A percentile compares a stretch with the other conserved stretches of the same genome.
Evolutionary conservation across 2,329 filamentous ascomycete genomes (phyloP).

Genomic region (Fusarium albosuccineum): DNA sequence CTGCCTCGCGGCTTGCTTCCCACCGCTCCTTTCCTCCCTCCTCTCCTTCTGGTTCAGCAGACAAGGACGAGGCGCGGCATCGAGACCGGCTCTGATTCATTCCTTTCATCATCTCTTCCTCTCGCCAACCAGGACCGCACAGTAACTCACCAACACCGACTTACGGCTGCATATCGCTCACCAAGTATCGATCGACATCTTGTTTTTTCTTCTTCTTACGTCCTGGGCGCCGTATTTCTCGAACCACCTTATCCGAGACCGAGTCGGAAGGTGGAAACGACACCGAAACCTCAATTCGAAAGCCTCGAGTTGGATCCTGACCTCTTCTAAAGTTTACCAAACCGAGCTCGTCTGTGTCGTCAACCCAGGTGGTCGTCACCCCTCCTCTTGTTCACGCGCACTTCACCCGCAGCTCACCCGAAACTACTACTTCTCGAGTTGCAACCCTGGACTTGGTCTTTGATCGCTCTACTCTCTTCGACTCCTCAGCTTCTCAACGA

Average conservation of each 20-base stretch:
- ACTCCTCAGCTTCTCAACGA: constrained; percentile 20
- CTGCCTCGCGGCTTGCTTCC: constrained; percentile 18
- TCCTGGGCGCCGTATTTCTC: constrained; percentile 4
- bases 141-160: constrained; percentile 33
- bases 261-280: not conserved
- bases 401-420: constrained; percentile 7
- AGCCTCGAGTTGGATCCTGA: constrained; percentile 1
- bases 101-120: constrained; percentile 33
- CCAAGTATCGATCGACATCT: constrained; percentile 38
- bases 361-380: constrained; percentile 2
- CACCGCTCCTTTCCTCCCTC: constrained; percentile 31
- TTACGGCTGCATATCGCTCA: constrained; percentile 44
- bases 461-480: not conserved
- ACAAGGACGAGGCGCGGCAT: constrained; percentile 19
- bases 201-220: constrained; percentile 12
- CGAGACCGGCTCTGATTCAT: constrained; percentile 28
- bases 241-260: not conserved
- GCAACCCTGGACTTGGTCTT: not conserved
- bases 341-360: constrained; percentile 3
- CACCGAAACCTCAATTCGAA: constrained; percentile 1
- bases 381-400: constrained; percentile 1
- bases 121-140: constrained; percentile 27
- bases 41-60: constrained; percentile 14
- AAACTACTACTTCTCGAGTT: not conserved
- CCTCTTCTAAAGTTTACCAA: not conserved